Conservation (phyloP, 768 basidiomycete genomes). For the Lentinula lateritia region DNA sequence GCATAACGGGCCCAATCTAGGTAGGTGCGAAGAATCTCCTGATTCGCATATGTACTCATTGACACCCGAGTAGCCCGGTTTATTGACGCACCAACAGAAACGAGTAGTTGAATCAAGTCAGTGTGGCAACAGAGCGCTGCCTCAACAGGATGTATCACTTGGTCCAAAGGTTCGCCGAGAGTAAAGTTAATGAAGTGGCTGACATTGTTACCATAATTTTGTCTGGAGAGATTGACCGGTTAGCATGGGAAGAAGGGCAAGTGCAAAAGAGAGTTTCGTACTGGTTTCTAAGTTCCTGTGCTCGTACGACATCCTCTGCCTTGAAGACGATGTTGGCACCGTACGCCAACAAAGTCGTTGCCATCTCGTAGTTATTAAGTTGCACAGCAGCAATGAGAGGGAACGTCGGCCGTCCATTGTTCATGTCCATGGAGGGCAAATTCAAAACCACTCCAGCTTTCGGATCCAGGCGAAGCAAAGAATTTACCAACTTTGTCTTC, state of each 20-base stretch:
- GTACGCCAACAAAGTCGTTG: slow-evolving; percentile 34
- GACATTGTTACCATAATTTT: not conserved
- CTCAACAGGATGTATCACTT: slow-evolving; percentile 30
- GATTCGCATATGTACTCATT: slow-evolving; percentile 12
- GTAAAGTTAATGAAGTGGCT: not conserved
- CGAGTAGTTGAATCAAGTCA: slow-evolving; percentile 32
- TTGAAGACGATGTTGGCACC: slow-evolving; percentile 30
- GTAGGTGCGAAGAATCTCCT: slow-evolving; percentile 20
- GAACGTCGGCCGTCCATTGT: slow-evolving; percentile 14
- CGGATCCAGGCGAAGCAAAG: slow-evolving; percentile 36
- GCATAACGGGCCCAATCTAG: slow-evolving; percentile 35
- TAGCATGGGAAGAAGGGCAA: not conserved
- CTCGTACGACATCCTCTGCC: slow-evolving; percentile 30
- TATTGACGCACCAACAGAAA: slow-evolving; percentile 29
- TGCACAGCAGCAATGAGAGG: slow-evolving; percentile 34
- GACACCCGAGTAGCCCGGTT: slow-evolving; percentile 26
- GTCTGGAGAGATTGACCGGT: not conserved
- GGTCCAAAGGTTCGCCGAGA: slow-evolving; percentile 19
- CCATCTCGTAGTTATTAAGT: slow-evolving; percentile 25
- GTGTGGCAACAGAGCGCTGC: slow-evolving; percentile 28
- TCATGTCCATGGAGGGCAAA: slow-evolving; percentile 26
- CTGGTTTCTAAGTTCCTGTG: slow-evolving; percentile 9
- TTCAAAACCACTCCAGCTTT: slow-evolving; percentile 32
- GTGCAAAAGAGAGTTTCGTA: not conserved
- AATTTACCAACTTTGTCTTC: slow-evolving; percentile 31